Evolutionary conservation across 345 rosid species (phyloP).

Genomic region (Boechera retrofracta): DNA sequence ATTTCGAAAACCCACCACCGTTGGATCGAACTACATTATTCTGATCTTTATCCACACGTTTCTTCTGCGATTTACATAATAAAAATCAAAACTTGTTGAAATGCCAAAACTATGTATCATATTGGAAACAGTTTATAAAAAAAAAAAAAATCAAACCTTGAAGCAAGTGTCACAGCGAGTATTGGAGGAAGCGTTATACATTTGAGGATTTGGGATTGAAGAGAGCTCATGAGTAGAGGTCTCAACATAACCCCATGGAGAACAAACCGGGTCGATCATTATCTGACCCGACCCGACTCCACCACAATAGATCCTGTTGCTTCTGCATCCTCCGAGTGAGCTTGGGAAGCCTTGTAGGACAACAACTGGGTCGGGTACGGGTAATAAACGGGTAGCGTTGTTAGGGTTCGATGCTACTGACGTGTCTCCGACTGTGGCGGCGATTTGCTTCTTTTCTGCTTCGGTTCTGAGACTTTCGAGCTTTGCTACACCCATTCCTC

Average conservation of each 20-base stretch:
- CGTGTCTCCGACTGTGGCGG: conserved; percentile 9
- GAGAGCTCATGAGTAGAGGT: conserved; percentile 70
- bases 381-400: conserved; percentile 13
- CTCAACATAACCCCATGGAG: conserved; percentile 47
- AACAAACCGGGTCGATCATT: conserved; percentile 42
- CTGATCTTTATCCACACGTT: conserved; percentile 48
- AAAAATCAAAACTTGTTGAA: conserved; percentile 12
- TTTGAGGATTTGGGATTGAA: conserved; percentile 78
- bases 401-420: conserved; percentile 17
- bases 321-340: conserved; percentile 40
- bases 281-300: conserved; percentile 51
- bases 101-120: background rate
- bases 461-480: conserved; percentile 61
- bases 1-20: conserved; percentile 47
- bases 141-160: conserved; percentile 52
- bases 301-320: conserved; percentile 36
- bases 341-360: conserved; percentile 50
- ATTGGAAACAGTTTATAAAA: background rate
- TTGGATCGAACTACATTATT: conserved; percentile 41
- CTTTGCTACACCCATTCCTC: conserved; percentile 88
- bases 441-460: conserved; percentile 47
- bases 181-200: conserved; percentile 30
- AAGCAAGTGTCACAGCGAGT: conserved; percentile 54
- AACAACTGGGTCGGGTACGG: conserved; percentile 45
- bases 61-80: conserved; percentile 51